Evolutionary conservation across 495 filamentous ascomycete species (phyloP).

Genomic region (Xylaria nigripes): DNA sequence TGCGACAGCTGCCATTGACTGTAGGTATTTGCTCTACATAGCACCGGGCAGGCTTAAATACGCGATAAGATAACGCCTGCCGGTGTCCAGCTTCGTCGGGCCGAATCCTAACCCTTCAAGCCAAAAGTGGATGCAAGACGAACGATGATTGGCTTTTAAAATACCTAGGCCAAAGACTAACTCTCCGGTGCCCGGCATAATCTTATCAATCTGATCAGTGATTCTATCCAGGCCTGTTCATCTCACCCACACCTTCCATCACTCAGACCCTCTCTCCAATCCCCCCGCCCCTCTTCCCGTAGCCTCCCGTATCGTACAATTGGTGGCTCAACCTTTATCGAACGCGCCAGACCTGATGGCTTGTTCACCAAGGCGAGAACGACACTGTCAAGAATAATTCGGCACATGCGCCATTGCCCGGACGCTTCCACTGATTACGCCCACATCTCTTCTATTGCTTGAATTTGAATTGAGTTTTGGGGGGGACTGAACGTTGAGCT

Average conservation of each 20-base stretch:
- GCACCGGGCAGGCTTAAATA: neutral
- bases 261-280: neutral
- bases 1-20: too few relatives aligned
- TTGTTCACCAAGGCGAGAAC: too few relatives aligned
- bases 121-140: neutral
- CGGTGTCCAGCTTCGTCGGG: neutral
- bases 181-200: slow-evolving; percentile 13
- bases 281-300: neutral
- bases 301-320: neutral
- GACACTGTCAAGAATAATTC: too few relatives aligned
- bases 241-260: neutral
- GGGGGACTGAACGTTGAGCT: too few relatives aligned
- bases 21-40: too few relatives aligned
- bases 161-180: too few relatives aligned
- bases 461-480: too few relatives aligned
- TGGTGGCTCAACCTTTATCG: neutral
- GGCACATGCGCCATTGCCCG: too few relatives aligned
- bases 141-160: neutral
- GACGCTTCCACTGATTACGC: too few relatives aligned
- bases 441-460: too few relatives aligned
- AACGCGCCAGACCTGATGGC: too few relatives aligned
- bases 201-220: slow-evolving; percentile 38
- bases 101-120: neutral
- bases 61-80: neutral
- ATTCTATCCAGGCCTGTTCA: slow-evolving; percentile 10